Evolutionary conservation across 1,284 basidiomycete genomes (phyloP).

Genomic region (Boletus albobrunnescens): DNA sequence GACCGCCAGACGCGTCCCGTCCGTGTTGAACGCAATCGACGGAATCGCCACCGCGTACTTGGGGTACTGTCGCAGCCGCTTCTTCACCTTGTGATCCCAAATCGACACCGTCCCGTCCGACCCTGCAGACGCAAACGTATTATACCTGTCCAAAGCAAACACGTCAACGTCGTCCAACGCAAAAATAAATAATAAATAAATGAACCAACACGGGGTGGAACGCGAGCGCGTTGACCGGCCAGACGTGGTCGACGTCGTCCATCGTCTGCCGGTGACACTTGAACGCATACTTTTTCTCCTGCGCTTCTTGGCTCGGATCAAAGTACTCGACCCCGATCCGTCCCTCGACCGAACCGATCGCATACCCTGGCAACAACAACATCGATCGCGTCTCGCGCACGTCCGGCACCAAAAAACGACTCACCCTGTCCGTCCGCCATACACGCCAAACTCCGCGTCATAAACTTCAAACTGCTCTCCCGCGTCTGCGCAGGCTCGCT

Average conservation of each 20-base stretch:
- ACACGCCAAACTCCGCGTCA: constrained; percentile 87
- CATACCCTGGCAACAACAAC: too few relatives aligned
- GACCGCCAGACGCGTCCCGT: constrained; percentile 79
- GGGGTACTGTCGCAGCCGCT: constrained; percentile 85
- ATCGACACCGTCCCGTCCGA: constrained; percentile 89
- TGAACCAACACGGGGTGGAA: constrained; percentile 93
- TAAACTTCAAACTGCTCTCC: constrained; percentile 93
- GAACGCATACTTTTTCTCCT: constrained; percentile 96
- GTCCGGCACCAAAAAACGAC: too few relatives aligned
- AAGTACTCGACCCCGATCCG: constrained; percentile 98
- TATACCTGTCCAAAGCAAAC: constrained; percentile 62
- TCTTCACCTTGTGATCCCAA: constrained; percentile 98
- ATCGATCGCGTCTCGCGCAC: too few relatives aligned
- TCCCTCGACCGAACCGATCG: constrained; percentile 91
- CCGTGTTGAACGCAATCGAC: constrained; percentile 75
- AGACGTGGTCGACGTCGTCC: constrained; percentile 94
- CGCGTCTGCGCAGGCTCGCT: constrained; percentile 68
- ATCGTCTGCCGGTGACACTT: constrained; percentile 93
- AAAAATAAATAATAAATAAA: too few relatives aligned
- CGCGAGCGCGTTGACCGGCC: constrained; percentile 92
- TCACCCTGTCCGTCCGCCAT: constrained; percentile 90
- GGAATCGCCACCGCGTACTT: constrained; percentile 74
- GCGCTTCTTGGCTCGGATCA: constrained; percentile 70
- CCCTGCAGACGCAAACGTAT: constrained; percentile 92
- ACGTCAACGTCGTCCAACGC: too few relatives aligned